Evolutionary conservation across 129 eudicot species (phyloP), one percentile per base, ranked within the genome.

Genomic region (Saussurea involucrata): DNA sequence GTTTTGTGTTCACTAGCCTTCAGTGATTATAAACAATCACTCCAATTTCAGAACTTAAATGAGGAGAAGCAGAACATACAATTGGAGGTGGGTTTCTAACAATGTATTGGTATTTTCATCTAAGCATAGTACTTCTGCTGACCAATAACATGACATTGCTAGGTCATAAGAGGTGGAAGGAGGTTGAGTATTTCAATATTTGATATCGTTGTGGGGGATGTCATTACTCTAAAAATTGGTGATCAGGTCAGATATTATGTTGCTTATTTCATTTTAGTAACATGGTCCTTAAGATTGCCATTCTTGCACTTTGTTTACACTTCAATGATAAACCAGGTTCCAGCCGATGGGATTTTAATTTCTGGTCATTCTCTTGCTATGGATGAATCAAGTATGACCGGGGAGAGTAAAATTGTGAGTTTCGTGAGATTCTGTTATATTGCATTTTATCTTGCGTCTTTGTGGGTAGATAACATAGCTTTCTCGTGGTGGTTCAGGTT

Each of bases 351-450:
- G 34, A 78, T 94, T 57, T 34, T 94, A 49, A 78, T 94, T 46
- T 89, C 96, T 13, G 97, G 98, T 68, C 97, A 94, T 5, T 89
- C 97, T 33, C 97, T 94, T 66, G 84, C 91, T 80, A 77, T 94
- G 79, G 98, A 94, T 76, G 98, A 94, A 81, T 94, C 98, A 27
- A 94, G 97, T 80, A 94, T 94, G 98, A 94, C 98, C 9, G 98
- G 98, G 73, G 98, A 94, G 90, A 91, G 97, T 82, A 94, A 90
- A 83, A 91, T 91, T 75, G 98, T 94, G 75, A 78, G 96, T 75
- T 57, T 24, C 5, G 4, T 31, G 18, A 33, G 18, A 27, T 68
- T 27, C 13, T 55, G 40, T 46, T 27, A 32, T 15, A 42, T 65
- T 75, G 9, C 65, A 13, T 29, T 24, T 10, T 74, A 36, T 25